Evolutionary conservation across 176 grass and related monocot species (phyloP), one percentile per base, ranked within the genome.

Genomic region (Otatea glauca): DNA sequence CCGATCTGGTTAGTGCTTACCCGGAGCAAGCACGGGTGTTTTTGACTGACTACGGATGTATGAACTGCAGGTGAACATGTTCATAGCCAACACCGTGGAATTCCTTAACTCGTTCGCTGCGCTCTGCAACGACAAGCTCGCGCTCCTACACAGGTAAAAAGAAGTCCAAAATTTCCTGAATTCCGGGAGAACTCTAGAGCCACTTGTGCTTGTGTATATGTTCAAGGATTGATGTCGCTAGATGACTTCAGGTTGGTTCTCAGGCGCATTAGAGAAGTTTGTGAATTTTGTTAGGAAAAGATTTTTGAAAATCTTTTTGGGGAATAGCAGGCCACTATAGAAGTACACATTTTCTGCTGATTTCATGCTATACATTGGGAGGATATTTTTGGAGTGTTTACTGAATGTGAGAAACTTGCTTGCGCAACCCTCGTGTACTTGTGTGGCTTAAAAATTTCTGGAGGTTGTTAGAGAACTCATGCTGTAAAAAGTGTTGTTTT

Each of bases 51-150:
- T 7, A 27, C 25, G 1, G 41, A 3, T 43, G 8, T 67, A 6
- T 11, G 68, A 29, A 1, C n/a, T 62, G 60, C 75, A 94, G 92
- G 88, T 90, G 82, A 94, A 94, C 54, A 94, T 92, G 50, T 92
- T 94, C 48, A 85, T 92, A 43, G 85, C 87, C 4, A 88, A 92
- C 77, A 88, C 88, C 21, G 55, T 86, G 34, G 85, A 91, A 38
- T 94, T 94, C 81, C 90, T 94, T 23, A 94, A 94, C 73, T 86
- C 88, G 29, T 92, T 92, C 60, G 53, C 88, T 2, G 65, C 88
- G 38, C 64, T 84, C 34, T 94, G 88, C 63, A 54, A 90, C 47
- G 58, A 92, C 64, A 94, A 94, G 70, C 88, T 94, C 25, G 74
- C 85, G 32, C 58, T 85, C 32, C 81, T 94, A 38, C 93, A 92